These are phyloP conservation scores for Agaricus sinodeliciosus DNA, from an alignment of 768 basidiomycete species.

Conservation along the genomic window DNA sequence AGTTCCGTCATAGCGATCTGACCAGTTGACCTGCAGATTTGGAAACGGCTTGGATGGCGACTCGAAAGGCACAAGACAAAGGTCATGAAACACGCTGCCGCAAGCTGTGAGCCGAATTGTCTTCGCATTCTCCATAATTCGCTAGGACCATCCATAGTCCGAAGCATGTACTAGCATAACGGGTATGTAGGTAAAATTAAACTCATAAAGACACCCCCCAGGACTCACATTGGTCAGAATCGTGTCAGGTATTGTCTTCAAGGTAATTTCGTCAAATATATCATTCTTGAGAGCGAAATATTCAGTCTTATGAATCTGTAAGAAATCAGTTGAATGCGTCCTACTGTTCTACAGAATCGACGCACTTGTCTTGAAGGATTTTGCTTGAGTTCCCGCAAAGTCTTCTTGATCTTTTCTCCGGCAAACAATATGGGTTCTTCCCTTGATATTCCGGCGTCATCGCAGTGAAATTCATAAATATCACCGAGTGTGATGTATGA, in stretches of 20 bases:
- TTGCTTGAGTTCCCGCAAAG: constrained; percentile 55
- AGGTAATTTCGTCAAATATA: constrained; percentile 78
- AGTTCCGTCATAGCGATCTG: constrained; percentile 91
- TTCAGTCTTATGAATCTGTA: constrained; percentile 55
- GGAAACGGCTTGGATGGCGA: constrained; percentile 79
- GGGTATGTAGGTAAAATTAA: not conserved
- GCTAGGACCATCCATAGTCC: constrained; percentile 73
- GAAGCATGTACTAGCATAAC: constrained; percentile 74
- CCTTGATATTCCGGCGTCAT: constrained; percentile 62
- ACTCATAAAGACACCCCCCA: not conserved
- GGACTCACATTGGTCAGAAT: constrained; percentile 70
- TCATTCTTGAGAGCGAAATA: constrained; percentile 73
- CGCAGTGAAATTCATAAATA: constrained; percentile 88
- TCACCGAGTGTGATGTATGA: constrained; percentile 90
- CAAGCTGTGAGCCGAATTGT: constrained; percentile 89
- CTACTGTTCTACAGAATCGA: not conserved
- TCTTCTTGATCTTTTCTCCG: constrained; percentile 76
- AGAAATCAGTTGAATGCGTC: not conserved
- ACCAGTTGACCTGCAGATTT: constrained; percentile 85
- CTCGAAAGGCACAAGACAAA: constrained; percentile 80
- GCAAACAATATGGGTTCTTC: constrained; percentile 87
- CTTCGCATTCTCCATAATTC: constrained; percentile 97
- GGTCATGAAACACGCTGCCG: constrained; percentile 87
- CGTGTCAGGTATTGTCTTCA: constrained; percentile 87
- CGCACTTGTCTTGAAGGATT: constrained; percentile 38